Evolutionary conservation across 331 rosid species (phyloP).

Genomic region (Malus hybrid): DNA sequence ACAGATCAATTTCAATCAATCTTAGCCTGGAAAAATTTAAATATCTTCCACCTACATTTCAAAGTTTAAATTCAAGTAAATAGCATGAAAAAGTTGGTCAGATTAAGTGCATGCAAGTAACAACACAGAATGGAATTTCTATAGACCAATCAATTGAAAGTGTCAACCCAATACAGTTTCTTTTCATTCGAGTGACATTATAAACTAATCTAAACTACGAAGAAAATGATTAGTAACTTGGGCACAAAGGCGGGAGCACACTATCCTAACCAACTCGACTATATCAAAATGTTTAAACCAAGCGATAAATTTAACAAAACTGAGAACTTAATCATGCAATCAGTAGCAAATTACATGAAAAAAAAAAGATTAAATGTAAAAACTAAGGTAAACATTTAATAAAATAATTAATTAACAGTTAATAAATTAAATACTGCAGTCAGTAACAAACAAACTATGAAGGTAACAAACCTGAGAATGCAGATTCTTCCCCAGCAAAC

Average conservation of each 20-base stretch:
- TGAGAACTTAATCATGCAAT: not conserved
- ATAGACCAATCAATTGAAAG: not conserved
- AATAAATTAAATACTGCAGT: not conserved
- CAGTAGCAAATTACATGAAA: not conserved
- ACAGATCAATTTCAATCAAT: not conserved
- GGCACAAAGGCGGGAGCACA: not conserved
- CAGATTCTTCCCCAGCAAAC: not conserved
- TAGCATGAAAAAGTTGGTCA: too few relatives aligned
- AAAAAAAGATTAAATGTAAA: not conserved
- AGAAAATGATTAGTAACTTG: not conserved
- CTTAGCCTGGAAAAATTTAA: constrained; percentile 2
- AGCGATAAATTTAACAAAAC: not conserved
- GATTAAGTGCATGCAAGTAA: too few relatives aligned
- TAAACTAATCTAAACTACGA: not conserved
- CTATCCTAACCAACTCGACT: too few relatives aligned
- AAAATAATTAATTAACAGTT: not conserved
- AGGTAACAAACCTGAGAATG: constrained; percentile 24
- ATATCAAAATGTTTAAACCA: not conserved
- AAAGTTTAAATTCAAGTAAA: not conserved
- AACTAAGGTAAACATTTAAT: not conserved
- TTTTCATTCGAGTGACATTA: too few relatives aligned
- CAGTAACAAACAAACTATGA: not conserved
- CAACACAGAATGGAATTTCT: not conserved
- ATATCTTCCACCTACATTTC: not conserved
- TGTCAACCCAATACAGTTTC: not conserved